Conservation (phyloP, 73 alveolate genomes). For the Symbiodinium natans region DNA sequence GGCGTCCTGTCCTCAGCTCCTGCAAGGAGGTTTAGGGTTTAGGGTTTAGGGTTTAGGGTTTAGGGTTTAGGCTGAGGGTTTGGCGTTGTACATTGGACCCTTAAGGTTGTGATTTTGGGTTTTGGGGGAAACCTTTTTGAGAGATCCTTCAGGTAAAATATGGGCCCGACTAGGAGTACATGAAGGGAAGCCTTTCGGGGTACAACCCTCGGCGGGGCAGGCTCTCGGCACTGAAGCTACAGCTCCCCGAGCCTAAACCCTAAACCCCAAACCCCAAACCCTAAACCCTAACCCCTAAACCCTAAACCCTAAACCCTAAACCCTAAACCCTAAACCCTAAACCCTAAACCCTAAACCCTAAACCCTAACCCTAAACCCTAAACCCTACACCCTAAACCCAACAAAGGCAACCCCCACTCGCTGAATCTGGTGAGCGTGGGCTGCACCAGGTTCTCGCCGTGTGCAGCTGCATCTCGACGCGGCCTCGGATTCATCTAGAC, state of each 20-base stretch:
- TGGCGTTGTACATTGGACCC: no score
- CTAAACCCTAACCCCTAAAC: not conserved
- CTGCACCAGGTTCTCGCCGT: conserved; percentile 84
- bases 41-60: no score
- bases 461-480: conserved; percentile 79
- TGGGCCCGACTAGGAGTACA: no score
- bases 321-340: not conserved
- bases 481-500: not conserved
- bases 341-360: not conserved
- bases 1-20: not conserved
- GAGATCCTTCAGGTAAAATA: no score
- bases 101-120: no score
- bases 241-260: not conserved
- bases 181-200: not conserved
- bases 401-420: no score
- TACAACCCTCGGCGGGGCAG: not conserved
- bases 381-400: no score
- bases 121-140: no score
- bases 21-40: no score
- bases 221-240: not conserved
- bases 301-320: not conserved
- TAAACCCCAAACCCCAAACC: not conserved
- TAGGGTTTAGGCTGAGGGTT: no score
- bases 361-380: no score
- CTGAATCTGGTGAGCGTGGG: no score